These are phyloP conservation scores for Ustilago sp. DNA, from an alignment of 1,284 basidiomycete genomes.

Conservation along the genomic window DNA sequence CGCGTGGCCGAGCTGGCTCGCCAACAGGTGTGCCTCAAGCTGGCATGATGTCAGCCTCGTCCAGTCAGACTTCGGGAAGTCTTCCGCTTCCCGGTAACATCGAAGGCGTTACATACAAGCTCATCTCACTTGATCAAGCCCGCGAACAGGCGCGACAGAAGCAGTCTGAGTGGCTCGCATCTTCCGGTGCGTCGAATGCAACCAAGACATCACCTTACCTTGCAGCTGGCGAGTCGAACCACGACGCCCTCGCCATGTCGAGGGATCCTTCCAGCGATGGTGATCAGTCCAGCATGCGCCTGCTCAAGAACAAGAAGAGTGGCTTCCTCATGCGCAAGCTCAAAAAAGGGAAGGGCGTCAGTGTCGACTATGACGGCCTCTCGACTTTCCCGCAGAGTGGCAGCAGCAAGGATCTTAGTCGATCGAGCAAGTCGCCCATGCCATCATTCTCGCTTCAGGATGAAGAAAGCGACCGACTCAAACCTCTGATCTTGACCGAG, in stretches of 20 bases:
- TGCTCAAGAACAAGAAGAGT: slow-evolving; percentile 63
- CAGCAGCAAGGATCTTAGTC: slow-evolving; percentile 28
- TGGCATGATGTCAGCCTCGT: slow-evolving; percentile 25
- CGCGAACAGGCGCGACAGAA: slow-evolving; percentile 51
- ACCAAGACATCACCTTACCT: slow-evolving; percentile 23
- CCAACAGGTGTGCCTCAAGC: slow-evolving; percentile 7
- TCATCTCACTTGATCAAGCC: slow-evolving; percentile 61
- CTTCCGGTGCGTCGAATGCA: slow-evolving; percentile 7
- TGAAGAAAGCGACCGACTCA: slow-evolving; percentile 27
- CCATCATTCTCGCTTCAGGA: slow-evolving; percentile 47
- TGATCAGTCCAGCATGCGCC: slow-evolving; percentile 26
- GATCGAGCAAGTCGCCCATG: slow-evolving; percentile 36
- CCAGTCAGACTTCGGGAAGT: slow-evolving; percentile 34
- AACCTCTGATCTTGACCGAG: slow-evolving; percentile 17
- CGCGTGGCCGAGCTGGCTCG: slow-evolving; percentile 6
- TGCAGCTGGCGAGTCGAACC: slow-evolving; percentile 13
- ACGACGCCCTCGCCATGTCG: slow-evolving; percentile 32
- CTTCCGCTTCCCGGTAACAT: slow-evolving; percentile 48
- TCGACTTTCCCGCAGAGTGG: slow-evolving; percentile 37
- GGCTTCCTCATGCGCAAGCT: slow-evolving; percentile 57
- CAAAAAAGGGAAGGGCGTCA: slow-evolving; percentile 57
- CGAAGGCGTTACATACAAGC: slow-evolving; percentile 62
- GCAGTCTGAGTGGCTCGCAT: slow-evolving; percentile 48
- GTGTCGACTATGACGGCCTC: slow-evolving; percentile 39
- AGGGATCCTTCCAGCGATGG: slow-evolving; percentile 31